Percentiles rank a stretch among this genome's conserved stretches.
Conservation (phyloP, 805 yeast genomes). For the Ogataea trehalophila region DNA sequence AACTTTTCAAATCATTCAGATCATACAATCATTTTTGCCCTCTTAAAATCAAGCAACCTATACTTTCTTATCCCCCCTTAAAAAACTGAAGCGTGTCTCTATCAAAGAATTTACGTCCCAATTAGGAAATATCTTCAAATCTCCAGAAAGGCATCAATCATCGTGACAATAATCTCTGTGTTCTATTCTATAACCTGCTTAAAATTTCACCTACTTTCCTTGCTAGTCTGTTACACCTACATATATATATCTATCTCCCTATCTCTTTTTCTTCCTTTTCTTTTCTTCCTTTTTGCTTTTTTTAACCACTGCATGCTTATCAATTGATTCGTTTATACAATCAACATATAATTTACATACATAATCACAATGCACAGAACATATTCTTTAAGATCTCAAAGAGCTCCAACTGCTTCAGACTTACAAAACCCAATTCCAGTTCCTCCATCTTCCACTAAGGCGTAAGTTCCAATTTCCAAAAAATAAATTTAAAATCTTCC, state of each 20-base stretch:
- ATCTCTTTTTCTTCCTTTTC: neutral
- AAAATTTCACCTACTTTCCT: neutral
- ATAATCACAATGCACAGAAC: slow-evolving; percentile 85
- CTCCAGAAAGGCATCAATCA: too few relatives aligned
- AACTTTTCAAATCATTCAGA: too few relatives aligned
- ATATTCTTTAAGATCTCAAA: slow-evolving; percentile 87
- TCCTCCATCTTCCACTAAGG: slow-evolving; percentile 81
- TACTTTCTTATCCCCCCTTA: too few relatives aligned
- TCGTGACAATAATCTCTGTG: too few relatives aligned
- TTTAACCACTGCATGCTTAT: neutral
- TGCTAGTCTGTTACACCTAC: neutral
- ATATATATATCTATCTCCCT: neutral
- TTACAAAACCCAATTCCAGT: slow-evolving; percentile 94
- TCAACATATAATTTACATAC: neutral
- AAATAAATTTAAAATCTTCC: neutral
- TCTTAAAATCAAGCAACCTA: too few relatives aligned
- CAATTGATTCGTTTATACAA: neutral
- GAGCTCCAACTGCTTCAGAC: slow-evolving; percentile 98
- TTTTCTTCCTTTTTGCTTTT: neutral
- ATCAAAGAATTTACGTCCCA: too few relatives aligned
- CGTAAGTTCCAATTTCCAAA: slow-evolving; percentile 19
- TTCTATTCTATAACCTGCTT: neutral
- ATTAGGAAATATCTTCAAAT: too few relatives aligned
- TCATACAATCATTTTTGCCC: too few relatives aligned
- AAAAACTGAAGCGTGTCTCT: too few relatives aligned